Base-by-base conservation (phyloP, 257 asterid species). In the Leonotis leonurus region DNA sequence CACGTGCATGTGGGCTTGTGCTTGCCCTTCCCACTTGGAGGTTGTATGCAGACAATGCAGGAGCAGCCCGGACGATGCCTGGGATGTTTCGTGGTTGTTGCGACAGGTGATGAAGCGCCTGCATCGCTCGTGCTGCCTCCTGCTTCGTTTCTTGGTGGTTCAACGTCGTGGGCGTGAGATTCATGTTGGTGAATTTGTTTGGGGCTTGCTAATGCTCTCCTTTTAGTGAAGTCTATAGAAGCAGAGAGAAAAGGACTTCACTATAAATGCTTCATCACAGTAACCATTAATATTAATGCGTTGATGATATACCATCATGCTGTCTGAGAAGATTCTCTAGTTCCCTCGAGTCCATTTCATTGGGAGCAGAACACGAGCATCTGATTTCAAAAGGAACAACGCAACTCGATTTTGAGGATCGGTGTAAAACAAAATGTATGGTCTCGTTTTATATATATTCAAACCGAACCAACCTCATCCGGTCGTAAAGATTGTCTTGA, bases 21-120 rank as follows among this genome's bases (percentile, higher is more conserved):
- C 52, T 89, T 92, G 56, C 96, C 99, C 70, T 89, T 92, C 54
- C 99, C 97, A 50, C 99, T 92, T 0, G 99, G 99, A 44, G 99
- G 99, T 77, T 92, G 99, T 78, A 92, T 92, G 84, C 99, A 92
- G 59, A 89, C 97, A 18, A 92, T 89, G 86, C 99, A 92, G 26
- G 99, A 88, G 75, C 99, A 92, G 66, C 99, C 99, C 11, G 95
- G 95, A 22, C 94, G 92, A 61, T 88, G 96, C 83, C 98, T 78
- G 0, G 98, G 98, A 70, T 91, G 98, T 52, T 78, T 91, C 6
- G 96, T 91, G 16, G 95, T 91, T 21, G 94, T 67, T 54, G 95
- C 94, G 11, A 77, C 80, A 14, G 11, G 11, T 8, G 89, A 80
- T 33, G 94, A 56, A 36, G 77, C 69, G 18, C 83, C 86, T 16